These are phyloP conservation scores for Euphrasia arctica DNA, from an alignment of 305 asterid genomes.

Conservation along the genomic window DNA sequence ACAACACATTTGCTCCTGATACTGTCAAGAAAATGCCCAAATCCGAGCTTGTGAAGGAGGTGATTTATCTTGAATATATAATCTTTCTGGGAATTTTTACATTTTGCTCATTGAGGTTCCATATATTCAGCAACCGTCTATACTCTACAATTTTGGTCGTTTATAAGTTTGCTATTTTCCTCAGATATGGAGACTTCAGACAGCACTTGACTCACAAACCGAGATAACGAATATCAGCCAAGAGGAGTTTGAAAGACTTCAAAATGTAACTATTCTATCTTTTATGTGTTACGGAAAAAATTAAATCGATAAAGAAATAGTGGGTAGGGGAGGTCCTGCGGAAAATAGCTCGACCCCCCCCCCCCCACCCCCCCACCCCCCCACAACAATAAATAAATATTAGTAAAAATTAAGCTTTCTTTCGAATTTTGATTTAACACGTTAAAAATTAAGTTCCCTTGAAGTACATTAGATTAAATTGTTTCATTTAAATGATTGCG, in stretches of 20 bases:
- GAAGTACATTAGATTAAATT: background rate
- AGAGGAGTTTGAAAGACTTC: conserved; percentile 89
- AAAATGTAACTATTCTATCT: conserved; percentile 51
- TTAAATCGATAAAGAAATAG: too few species aligned
- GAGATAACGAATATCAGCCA: conserved; percentile 81
- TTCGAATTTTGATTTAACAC: background rate
- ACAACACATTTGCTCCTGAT: conserved; percentile 86
- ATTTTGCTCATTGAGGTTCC: background rate
- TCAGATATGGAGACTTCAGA: conserved; percentile 88
- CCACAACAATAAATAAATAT: background rate
- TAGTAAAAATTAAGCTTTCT: too few species aligned
- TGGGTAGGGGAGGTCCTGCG: too few species aligned
- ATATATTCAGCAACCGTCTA: background rate
- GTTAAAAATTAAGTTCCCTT: background rate
- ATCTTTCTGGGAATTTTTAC: background rate
- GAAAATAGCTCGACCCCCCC: background rate
- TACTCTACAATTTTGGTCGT: conserved; percentile 4
- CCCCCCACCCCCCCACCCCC: background rate
- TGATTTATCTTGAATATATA: conserved; percentile 24
- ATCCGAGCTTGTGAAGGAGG: conserved; percentile 88
- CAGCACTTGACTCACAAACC: conserved; percentile 72
- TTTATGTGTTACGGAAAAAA: background rate
- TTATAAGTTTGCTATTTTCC: conserved; percentile 13
- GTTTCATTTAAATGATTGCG: too few species aligned
- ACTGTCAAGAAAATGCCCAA: conserved; percentile 86